Conservation (phyloP, 169 alveolate species). For the Hepatocystis sp. region DNA sequence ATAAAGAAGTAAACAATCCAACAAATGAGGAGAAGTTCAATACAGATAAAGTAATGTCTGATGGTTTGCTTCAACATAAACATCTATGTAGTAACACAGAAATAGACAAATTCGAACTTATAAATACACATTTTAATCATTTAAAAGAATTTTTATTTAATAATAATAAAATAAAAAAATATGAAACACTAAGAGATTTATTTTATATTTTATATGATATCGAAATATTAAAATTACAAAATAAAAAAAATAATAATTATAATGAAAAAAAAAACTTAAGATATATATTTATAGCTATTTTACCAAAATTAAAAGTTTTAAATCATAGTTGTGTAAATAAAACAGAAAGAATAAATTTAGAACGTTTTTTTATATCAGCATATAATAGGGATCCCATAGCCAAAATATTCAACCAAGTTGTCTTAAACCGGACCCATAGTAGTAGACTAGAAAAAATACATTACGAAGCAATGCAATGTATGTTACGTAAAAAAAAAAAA, state of each 20-base stretch:
- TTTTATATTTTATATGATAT: slow-evolving; percentile 53
- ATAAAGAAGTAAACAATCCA: background rate
- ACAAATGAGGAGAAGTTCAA: no score
- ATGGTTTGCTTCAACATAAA: no score
- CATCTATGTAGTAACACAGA: no score
- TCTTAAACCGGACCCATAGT: slow-evolving; percentile 39
- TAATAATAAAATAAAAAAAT: slow-evolving; percentile 30
- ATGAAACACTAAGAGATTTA: slow-evolving; percentile 64
- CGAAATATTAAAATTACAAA: slow-evolving; percentile 57
- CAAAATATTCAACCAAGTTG: slow-evolving; percentile 38
- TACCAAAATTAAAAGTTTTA: slow-evolving; percentile 42
- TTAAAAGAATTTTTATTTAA: slow-evolving; percentile 58
- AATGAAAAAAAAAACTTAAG: slow-evolving; percentile 35
- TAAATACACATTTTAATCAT: slow-evolving; percentile 49
- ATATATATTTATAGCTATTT: slow-evolving; percentile 46
- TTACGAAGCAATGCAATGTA: slow-evolving; percentile 48
- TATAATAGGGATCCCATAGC: slow-evolving; percentile 39
- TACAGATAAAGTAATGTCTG: no score
- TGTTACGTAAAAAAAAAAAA: no score
- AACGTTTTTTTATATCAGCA: slow-evolving; percentile 60
- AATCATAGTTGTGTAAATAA: slow-evolving; percentile 47
- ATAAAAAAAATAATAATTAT: slow-evolving; percentile 10
- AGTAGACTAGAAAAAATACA: slow-evolving; percentile 36
- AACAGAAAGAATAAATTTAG: slow-evolving; percentile 57
- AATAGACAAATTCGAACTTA: slow-evolving; percentile 16